phyloP scores from a whole-genome alignment of 2,329 filamentous ascomycete species.

The Myotisia sp. region DNA sequence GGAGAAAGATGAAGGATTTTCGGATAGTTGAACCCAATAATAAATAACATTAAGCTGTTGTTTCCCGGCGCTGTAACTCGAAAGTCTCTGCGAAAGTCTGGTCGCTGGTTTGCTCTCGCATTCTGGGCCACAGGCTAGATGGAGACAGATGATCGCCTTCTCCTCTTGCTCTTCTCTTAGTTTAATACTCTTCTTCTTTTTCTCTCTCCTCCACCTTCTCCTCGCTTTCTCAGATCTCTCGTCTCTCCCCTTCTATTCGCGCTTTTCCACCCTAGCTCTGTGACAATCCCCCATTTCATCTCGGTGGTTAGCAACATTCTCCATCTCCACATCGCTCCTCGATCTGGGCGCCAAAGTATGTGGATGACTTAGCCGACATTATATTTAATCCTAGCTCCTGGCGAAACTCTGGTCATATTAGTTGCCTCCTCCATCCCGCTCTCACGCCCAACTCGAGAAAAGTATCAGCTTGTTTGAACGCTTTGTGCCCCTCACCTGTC shows the following conservation, averaged over 20 bases:
- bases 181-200: not conserved
- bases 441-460: not conserved
- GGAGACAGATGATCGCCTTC: too few relatives aligned
- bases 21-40: too few relatives aligned
- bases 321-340: too few relatives aligned
- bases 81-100: too few relatives aligned
- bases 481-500: too few relatives aligned
- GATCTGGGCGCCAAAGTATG: not conserved
- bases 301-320: too few relatives aligned
- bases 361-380: not conserved
- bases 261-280: not conserved
- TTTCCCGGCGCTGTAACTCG: too few relatives aligned
- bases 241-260: not conserved
- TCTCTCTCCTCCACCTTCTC: slow-evolving; percentile 2
- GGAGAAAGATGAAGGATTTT: too few relatives aligned
- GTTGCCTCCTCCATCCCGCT: not conserved
- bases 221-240: not conserved
- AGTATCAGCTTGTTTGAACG: too few relatives aligned
- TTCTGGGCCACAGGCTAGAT: too few relatives aligned
- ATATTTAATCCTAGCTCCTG: not conserved
- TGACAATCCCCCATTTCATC: not conserved
- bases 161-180: not conserved
- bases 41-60: too few relatives aligned
- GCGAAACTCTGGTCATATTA: not conserved
- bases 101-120: too few relatives aligned